Conservation (phyloP, 139 green algal species). For the Micromonas commoda region DNA sequence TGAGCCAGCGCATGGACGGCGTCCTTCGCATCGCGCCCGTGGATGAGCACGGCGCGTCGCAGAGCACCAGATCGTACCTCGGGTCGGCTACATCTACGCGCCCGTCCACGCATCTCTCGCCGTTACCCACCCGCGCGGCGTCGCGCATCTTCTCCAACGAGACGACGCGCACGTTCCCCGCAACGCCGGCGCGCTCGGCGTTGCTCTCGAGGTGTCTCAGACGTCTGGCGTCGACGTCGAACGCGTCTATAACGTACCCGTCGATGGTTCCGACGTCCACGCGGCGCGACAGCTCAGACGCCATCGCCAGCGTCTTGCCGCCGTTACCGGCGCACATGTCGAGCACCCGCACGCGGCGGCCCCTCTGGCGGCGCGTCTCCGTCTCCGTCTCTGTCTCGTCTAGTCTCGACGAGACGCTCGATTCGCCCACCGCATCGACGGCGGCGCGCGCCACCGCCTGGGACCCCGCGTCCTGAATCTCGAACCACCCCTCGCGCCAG, state of each 20-base stretch:
- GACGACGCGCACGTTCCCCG: too few species aligned
- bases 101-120: too few species aligned
- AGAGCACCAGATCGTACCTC: slow-evolving; percentile 52
- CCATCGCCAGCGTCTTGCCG: slow-evolving; percentile 21
- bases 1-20: neutral
- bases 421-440: neutral
- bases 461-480: slow-evolving; percentile 2
- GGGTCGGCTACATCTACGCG: too few species aligned
- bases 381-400: neutral
- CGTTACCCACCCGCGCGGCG: too few species aligned
- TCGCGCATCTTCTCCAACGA: too few species aligned
- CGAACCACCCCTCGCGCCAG: neutral
- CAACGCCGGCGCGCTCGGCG: neutral
- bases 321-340: slow-evolving; percentile 17
- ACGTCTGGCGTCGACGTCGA: slow-evolving; percentile 13
- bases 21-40: slow-evolving; percentile 65
- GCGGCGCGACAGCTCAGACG: neutral
- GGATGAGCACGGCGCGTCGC: slow-evolving; percentile 86
- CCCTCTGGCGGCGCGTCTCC: neutral
- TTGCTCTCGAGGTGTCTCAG: neutral
- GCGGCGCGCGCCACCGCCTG: neutral
- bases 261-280: neutral
- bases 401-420: too few species aligned
- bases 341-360: neutral
- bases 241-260: neutral